Conservation (phyloP, 2,329 filamentous ascomycete species). For the Botrytis fabae region DNA sequence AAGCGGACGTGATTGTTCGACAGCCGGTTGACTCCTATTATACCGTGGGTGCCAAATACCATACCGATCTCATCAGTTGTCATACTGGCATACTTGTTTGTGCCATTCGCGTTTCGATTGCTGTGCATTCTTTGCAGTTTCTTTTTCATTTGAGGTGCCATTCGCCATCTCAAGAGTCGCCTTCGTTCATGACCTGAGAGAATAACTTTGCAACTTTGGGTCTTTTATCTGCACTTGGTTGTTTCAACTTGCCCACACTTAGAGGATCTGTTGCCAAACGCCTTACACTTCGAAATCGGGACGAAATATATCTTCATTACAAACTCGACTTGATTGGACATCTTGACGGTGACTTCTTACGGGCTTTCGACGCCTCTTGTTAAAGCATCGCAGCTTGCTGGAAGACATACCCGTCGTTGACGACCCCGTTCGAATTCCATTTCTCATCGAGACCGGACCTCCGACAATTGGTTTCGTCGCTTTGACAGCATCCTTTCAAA, state of each 20-base stretch:
- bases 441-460: not conserved
- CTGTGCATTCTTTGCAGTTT: conserved; percentile 16
- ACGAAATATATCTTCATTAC: conserved; percentile 14
- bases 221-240: conserved; percentile 15
- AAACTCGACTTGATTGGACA: conserved; percentile 16
- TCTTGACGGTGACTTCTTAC: conserved; percentile 22
- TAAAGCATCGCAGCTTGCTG: conserved; percentile 5
- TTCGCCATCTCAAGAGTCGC: conserved; percentile 10
- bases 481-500: conserved; percentile 22
- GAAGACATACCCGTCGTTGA: conserved; percentile 19
- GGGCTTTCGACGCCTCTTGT: not conserved
- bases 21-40: conserved; percentile 16
- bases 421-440: conserved; percentile 14
- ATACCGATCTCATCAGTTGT: not conserved
- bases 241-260: conserved; percentile 21
- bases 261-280: conserved; percentile 14
- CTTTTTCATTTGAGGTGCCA: not conserved
- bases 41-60: conserved; percentile 1
- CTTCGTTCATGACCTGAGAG: conserved; percentile 8
- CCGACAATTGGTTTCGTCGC: conserved; percentile 18
- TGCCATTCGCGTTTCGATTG: conserved; percentile 8
- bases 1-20: conserved; percentile 20
- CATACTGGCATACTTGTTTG: conserved; percentile 13
- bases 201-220: not conserved
- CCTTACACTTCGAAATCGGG: conserved; percentile 12